These are phyloP conservation scores for Pilatotrama ljubarskyi DNA, from an alignment of 768 basidiomycete genomes.

Conservation along the genomic window DNA sequence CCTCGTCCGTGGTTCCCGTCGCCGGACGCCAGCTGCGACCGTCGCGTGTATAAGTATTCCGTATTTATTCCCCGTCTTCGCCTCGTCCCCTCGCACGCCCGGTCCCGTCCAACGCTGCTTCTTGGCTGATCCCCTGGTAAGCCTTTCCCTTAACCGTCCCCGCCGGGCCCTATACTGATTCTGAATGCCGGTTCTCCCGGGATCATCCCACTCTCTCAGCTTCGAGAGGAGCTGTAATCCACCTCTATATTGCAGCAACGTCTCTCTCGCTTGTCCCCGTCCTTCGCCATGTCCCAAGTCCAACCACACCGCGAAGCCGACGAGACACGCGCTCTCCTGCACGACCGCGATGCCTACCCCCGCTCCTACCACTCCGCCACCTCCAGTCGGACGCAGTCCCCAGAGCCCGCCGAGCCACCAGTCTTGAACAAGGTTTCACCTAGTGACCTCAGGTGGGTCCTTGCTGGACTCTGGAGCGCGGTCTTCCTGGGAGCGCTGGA, in stretches of 20 bases:
- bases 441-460: conserved; percentile 65
- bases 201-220: conserved; percentile 7
- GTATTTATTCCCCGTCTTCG: not conserved
- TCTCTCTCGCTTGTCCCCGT: not conserved
- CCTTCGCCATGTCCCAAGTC: conserved; percentile 39
- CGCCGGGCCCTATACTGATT: conserved; percentile 5
- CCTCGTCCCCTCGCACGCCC: not conserved
- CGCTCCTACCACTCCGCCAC: conserved; percentile 13
- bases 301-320: conserved; percentile 42
- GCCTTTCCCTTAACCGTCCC: conserved; percentile 3
- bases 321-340: conserved; percentile 60
- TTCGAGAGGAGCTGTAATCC: conserved; percentile 24
- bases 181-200: conserved; percentile 15
- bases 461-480: conserved; percentile 78
- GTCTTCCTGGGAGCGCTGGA: conserved; percentile 86
- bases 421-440: conserved; percentile 46
- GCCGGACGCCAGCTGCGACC: not conserved
- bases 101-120: conserved; percentile 7
- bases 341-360: conserved; percentile 37
- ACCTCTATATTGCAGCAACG: conserved; percentile 2
- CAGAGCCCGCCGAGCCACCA: conserved; percentile 15
- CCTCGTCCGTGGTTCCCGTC: too few relatives aligned
- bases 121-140: conserved; percentile 10
- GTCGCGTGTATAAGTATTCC: conserved; percentile 6
- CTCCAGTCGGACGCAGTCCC: conserved; percentile 8